phyloP scores from a whole-genome alignment of 1,284 basidiomycete species.

The Ceratobasidium sp. region DNA sequence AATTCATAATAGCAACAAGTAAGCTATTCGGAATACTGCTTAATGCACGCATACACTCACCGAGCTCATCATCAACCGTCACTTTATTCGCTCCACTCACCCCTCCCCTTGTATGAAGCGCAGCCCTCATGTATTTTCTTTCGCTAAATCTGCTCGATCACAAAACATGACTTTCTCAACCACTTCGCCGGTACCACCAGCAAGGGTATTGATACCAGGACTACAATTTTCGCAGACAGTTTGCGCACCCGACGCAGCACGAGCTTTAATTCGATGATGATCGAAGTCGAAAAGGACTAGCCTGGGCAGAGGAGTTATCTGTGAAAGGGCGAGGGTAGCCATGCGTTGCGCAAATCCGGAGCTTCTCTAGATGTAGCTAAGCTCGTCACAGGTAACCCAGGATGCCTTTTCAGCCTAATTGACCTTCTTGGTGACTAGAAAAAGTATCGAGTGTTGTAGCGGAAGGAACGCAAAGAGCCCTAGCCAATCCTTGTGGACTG shows the following conservation, averaged over 20 bases:
- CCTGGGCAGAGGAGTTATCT: not conserved
- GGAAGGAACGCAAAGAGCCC: not conserved
- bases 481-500: not conserved
- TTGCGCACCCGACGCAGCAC: not conserved
- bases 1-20: not conserved
- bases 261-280: not conserved
- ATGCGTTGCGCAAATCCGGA: not conserved
- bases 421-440: not conserved
- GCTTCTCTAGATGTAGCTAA: not conserved
- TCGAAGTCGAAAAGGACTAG: conserved; percentile 3
- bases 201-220: not conserved
- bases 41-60: not conserved
- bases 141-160: not conserved
- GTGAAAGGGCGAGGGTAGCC: not conserved
- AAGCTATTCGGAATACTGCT: not conserved
- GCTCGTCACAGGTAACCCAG: not conserved
- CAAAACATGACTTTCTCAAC: not conserved
- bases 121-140: not conserved
- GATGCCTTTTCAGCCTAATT: not conserved
- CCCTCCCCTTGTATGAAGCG: not conserved
- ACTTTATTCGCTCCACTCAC: not conserved
- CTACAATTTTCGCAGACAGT: not conserved
- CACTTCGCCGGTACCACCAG: not conserved
- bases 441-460: not conserved
- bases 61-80: not conserved